Percentiles rank a stretch among this genome's conserved stretches.
Evolutionary conservation across 1,284 basidiomycete species (phyloP).

Genomic region (Anthracocystis setariae): DNA sequence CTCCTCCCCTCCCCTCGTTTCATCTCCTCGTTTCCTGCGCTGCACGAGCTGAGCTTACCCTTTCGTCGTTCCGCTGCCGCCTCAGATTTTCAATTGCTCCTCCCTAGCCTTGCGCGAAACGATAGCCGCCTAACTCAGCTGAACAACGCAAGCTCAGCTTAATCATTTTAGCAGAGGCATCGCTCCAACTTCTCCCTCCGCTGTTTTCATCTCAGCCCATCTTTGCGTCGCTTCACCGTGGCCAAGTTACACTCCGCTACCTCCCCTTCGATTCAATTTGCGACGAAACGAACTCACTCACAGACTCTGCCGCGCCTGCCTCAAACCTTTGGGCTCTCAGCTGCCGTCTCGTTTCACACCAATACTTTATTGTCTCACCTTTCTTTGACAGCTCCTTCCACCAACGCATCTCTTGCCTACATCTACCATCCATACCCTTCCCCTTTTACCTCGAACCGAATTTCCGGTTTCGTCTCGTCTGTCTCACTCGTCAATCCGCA

Average conservation of each 20-base stretch:
- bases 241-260: neutral
- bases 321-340: neutral
- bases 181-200: constrained; percentile 21
- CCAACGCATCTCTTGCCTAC: constrained; percentile 3
- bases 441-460: constrained; percentile 12
- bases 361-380: constrained; percentile 8
- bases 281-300: neutral
- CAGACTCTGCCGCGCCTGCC: neutral
- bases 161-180: constrained; percentile 10
- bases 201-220: neutral
- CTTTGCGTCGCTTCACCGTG: neutral
- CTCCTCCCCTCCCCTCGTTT: neutral
- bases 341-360: constrained; percentile 7
- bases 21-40: neutral
- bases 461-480: neutral
- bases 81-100: too few relatives aligned
- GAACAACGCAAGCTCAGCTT: neutral
- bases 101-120: too few relatives aligned
- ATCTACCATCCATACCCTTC: constrained; percentile 16
- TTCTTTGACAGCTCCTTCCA: constrained; percentile 6
- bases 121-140: constrained; percentile 11
- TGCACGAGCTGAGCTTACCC: neutral
- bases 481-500: constrained; percentile 1
- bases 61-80: neutral
- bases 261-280: neutral